These are phyloP conservation scores for Jackrogersella multiformis DNA, from an alignment of 495 filamentous ascomycete genomes.

Conservation along the genomic window DNA sequence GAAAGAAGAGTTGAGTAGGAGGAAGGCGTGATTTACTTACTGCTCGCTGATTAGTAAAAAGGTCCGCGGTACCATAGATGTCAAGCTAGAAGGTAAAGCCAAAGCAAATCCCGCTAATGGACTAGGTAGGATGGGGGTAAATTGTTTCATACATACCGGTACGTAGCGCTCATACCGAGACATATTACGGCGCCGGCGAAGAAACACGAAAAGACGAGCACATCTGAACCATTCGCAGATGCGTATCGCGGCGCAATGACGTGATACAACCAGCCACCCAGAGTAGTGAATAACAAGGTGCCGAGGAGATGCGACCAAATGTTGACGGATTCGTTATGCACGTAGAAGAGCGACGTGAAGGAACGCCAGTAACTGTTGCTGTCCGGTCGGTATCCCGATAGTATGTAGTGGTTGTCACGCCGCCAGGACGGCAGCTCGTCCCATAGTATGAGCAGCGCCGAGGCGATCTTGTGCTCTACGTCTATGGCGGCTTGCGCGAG, in stretches of 20 bases:
- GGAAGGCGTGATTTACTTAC: slow-evolving; percentile 18
- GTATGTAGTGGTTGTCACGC: slow-evolving; percentile 58
- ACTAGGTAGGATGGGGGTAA: background rate
- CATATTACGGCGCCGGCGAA: slow-evolving; percentile 79
- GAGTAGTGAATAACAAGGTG: slow-evolving; percentile 58
- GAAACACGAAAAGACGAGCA: slow-evolving; percentile 78
- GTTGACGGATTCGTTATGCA: slow-evolving; percentile 93
- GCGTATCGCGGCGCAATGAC: slow-evolving; percentile 72
- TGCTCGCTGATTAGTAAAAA: slow-evolving; percentile 27
- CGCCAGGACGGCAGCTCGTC: slow-evolving; percentile 58
- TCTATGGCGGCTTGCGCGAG: slow-evolving; percentile 35
- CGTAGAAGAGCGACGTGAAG: slow-evolving; percentile 47
- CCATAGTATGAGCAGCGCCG: slow-evolving; percentile 49
- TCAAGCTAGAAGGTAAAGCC: background rate
- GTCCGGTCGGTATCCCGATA: slow-evolving; percentile 52
- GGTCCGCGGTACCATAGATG: too few species aligned
- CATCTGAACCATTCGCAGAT: slow-evolving; percentile 69
- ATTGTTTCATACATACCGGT: slow-evolving; percentile 39
- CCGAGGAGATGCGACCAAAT: slow-evolving; percentile 89
- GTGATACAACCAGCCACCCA: slow-evolving; percentile 46
- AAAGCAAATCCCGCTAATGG: too few species aligned
- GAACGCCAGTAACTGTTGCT: slow-evolving; percentile 52
- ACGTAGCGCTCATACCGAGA: slow-evolving; percentile 86
- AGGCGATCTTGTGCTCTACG: slow-evolving; percentile 43
- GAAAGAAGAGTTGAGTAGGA: background rate